phyloP scores from a whole-genome alignment of 2,329 filamentous ascomycete genomes.

The Didymella sp. region DNA sequence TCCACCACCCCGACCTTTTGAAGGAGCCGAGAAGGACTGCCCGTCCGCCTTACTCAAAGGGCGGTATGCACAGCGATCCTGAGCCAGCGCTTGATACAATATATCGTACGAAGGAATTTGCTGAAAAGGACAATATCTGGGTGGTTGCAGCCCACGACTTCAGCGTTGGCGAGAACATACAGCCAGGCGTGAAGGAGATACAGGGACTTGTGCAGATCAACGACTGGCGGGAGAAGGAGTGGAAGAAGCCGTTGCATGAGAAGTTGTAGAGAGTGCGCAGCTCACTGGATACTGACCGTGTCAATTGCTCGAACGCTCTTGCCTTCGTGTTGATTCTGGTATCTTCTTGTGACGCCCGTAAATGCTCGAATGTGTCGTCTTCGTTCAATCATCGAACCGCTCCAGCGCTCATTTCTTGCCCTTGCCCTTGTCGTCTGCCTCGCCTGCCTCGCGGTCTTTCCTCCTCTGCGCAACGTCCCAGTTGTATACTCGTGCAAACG shows the following conservation, averaged over 20 bases:
- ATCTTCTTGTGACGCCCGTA: constrained; percentile 10
- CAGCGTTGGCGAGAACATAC: constrained; percentile 35
- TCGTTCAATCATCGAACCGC: not conserved
- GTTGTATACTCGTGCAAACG: constrained; percentile 96
- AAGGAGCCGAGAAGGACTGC: constrained; percentile 38
- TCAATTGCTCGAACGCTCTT: not conserved
- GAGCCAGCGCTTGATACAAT: constrained; percentile 40
- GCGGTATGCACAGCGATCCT: constrained; percentile 40
- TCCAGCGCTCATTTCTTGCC: constrained; percentile 30
- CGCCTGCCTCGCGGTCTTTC: constrained; percentile 76
- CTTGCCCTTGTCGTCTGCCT: constrained; percentile 51
- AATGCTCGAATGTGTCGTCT: constrained; percentile 4
- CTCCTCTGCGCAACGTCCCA: constrained; percentile 97
- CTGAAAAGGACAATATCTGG: constrained; percentile 37
- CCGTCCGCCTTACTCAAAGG: constrained; percentile 38
- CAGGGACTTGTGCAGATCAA: constrained; percentile 35
- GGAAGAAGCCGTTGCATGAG: constrained; percentile 32
- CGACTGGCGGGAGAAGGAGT: constrained; percentile 34
- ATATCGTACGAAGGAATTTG: constrained; percentile 30
- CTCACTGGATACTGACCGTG: not conserved
- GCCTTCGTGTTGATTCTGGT: constrained; percentile 7
- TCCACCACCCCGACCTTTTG: constrained; percentile 40
- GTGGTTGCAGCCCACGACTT: constrained; percentile 44
- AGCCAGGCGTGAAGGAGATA: constrained; percentile 30
- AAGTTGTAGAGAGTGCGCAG: not conserved